A percentile compares a stretch with the other conserved stretches of the same genome.
Evolutionary conservation across 2,329 filamentous ascomycete species (phyloP).

Genomic region (Neofusicoccum sp.): DNA sequence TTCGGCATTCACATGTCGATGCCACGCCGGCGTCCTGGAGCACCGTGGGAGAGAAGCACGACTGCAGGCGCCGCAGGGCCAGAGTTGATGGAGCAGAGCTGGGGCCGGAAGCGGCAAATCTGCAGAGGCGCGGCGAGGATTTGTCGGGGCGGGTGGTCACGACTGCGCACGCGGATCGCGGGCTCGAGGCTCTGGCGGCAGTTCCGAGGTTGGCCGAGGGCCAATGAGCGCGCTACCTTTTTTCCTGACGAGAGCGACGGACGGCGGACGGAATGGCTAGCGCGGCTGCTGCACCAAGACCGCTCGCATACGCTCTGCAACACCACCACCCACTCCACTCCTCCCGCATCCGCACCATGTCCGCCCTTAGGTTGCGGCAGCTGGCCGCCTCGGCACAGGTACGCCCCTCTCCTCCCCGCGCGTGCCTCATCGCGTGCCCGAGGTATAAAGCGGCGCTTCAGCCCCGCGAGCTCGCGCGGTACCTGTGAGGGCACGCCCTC

Average conservation of each 20-base stretch:
- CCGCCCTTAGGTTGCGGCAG: conserved; percentile 18
- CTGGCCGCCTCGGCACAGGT: conserved; percentile 18
- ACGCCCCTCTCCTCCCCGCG: not conserved
- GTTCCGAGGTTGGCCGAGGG: conserved; percentile 16
- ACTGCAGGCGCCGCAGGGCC: not conserved
- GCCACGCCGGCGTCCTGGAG: not conserved
- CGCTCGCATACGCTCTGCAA: conserved; percentile 10
- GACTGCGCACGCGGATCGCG: conserved; percentile 18
- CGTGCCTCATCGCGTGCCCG: not conserved
- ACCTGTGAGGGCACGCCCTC: not conserved
- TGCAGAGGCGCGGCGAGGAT: not conserved
- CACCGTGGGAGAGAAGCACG: not conserved
- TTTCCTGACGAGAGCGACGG: conserved; percentile 12
- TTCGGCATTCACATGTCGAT: conserved; percentile 9
- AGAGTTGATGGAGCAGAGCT: not conserved
- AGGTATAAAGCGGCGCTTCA: not conserved
- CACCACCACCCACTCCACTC: conserved; percentile 16
- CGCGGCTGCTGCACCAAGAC: conserved; percentile 3
- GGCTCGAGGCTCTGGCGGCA: conserved; percentile 8
- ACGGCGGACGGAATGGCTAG: conserved; percentile 12
- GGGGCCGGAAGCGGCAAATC: not conserved
- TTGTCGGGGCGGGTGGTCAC: conserved; percentile 12
- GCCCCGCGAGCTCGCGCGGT: not conserved
- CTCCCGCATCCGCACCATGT: conserved; percentile 12
- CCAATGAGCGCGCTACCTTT: conserved; percentile 17